Conservation (phyloP, 352 stramenopile species). For the Peronospora belbahrii region DNA sequence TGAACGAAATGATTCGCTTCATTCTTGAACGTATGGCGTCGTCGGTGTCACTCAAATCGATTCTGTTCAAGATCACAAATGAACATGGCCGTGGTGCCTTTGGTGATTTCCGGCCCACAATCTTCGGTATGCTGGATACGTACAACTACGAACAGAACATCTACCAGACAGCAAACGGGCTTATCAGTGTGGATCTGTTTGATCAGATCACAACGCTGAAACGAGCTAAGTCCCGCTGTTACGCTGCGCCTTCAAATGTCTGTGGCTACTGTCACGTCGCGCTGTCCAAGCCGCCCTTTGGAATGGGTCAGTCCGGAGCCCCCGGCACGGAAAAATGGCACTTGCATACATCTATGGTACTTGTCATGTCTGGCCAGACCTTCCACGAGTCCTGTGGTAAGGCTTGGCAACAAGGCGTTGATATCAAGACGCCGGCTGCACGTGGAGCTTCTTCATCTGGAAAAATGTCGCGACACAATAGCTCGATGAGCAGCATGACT, state of each 20-base stretch:
- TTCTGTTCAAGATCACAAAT: constrained; percentile 93
- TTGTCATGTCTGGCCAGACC: constrained; percentile 64
- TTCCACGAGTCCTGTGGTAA: constrained; percentile 86
- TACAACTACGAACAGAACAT: constrained; percentile 89
- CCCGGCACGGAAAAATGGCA: constrained; percentile 75
- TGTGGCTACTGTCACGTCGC: constrained; percentile 78
- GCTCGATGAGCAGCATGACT: constrained; percentile 31
- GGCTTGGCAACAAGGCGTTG: constrained; percentile 73
- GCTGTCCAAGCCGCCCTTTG: constrained; percentile 76
- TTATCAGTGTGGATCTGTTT: constrained; percentile 79
- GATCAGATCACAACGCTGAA: constrained; percentile 80
- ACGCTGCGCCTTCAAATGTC: constrained; percentile 62
- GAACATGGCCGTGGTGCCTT: constrained; percentile 90
- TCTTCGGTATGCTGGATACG: constrained; percentile 91
- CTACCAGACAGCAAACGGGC: constrained; percentile 77
- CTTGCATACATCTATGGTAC: constrained; percentile 75
- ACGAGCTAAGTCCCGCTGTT: constrained; percentile 61
- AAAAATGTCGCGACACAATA: constrained; percentile 37
- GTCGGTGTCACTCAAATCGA: constrained; percentile 88
- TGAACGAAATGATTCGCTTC: constrained; percentile 90
- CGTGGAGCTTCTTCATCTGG: constrained; percentile 12
- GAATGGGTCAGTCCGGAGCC: constrained; percentile 69
- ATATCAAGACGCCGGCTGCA: constrained; percentile 40
- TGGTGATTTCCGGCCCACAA: constrained; percentile 91
- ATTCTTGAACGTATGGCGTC: constrained; percentile 93